phyloP scores from a whole-genome alignment of 208 protist genomes.

The Porcisia deanei region DNA sequence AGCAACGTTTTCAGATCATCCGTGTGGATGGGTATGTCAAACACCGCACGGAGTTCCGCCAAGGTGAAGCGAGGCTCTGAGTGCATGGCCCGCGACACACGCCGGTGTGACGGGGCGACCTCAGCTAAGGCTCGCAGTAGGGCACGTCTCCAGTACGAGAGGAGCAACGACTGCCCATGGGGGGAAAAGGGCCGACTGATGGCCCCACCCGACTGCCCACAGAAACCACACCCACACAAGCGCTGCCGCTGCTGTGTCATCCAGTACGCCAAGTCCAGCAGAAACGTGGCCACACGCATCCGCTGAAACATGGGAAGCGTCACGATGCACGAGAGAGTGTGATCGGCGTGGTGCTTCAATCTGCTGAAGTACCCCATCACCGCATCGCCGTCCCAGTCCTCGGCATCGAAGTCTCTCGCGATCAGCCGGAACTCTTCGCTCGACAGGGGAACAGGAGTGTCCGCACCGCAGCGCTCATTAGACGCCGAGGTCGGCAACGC shows the following conservation, averaged over 20 bases:
- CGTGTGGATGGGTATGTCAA: slow-evolving; percentile 38
- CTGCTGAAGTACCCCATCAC: slow-evolving; percentile 72
- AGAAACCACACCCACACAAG: slow-evolving; percentile 54
- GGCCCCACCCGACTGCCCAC: slow-evolving; percentile 43
- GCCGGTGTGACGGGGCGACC: slow-evolving; percentile 14
- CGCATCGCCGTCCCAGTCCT: slow-evolving; percentile 56
- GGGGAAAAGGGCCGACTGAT: slow-evolving; percentile 76
- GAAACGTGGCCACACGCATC: slow-evolving; percentile 46
- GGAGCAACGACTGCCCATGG: slow-evolving; percentile 57
- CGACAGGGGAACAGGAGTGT: neutral
- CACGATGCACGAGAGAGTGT: slow-evolving; percentile 73
- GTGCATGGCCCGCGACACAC: slow-evolving; percentile 8
- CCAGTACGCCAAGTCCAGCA: slow-evolving; percentile 65
- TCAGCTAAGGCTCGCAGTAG: slow-evolving; percentile 24
- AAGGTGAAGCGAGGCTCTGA: slow-evolving; percentile 14
- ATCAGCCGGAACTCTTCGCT: slow-evolving; percentile 37
- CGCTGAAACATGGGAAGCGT: slow-evolving; percentile 72
- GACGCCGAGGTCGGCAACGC: slow-evolving; percentile 1
- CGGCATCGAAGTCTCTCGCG: slow-evolving; percentile 44
- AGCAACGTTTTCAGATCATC: slow-evolving; percentile 40
- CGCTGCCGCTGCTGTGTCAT: slow-evolving; percentile 54
- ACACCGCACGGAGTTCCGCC: slow-evolving; percentile 24
- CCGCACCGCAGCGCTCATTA: neutral
- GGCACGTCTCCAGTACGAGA: slow-evolving; percentile 63
- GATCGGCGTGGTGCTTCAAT: slow-evolving; percentile 61